Conservation (phyloP, 306 rosid genomes). For the Vigna unguiculata region DNA sequence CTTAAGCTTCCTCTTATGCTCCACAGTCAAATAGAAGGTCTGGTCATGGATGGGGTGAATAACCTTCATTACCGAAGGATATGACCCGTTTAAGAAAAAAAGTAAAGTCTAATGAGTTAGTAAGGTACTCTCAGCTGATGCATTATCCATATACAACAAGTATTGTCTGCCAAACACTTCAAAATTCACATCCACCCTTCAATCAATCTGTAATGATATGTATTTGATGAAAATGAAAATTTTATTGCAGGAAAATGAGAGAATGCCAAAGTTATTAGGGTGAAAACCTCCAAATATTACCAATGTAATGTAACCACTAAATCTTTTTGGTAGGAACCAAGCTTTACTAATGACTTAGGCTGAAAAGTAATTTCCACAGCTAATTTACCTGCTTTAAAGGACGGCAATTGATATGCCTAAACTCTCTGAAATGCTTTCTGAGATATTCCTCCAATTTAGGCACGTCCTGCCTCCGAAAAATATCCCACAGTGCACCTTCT, state of each 20-base stretch:
- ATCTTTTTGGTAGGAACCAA: constrained; percentile 8
- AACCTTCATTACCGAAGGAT: constrained; percentile 54
- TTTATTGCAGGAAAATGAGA: not conserved
- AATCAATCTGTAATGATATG: not conserved
- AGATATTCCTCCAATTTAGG: constrained; percentile 80
- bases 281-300: constrained; percentile 13
- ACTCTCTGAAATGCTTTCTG: constrained; percentile 74
- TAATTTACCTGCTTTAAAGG: constrained; percentile 76
- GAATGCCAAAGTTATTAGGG: not conserved
- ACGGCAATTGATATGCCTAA: constrained; percentile 69
- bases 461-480: constrained; percentile 83
- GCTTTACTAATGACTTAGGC: not conserved
- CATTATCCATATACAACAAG: not conserved
- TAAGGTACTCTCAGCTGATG: not conserved
- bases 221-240: not conserved
- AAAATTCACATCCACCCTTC: constrained; percentile 9
- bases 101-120: not conserved
- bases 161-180: not conserved
- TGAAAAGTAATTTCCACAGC: too few species aligned
- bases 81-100: not conserved
- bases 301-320: not conserved
- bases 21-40: constrained; percentile 66
- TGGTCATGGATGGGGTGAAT: constrained; percentile 80
- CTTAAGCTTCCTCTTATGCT: constrained; percentile 79
- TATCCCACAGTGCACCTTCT: constrained; percentile 93